These are phyloP conservation scores for Beta corolliflora DNA, from an alignment of 179 eudicot species.

Conservation along the genomic window DNA sequence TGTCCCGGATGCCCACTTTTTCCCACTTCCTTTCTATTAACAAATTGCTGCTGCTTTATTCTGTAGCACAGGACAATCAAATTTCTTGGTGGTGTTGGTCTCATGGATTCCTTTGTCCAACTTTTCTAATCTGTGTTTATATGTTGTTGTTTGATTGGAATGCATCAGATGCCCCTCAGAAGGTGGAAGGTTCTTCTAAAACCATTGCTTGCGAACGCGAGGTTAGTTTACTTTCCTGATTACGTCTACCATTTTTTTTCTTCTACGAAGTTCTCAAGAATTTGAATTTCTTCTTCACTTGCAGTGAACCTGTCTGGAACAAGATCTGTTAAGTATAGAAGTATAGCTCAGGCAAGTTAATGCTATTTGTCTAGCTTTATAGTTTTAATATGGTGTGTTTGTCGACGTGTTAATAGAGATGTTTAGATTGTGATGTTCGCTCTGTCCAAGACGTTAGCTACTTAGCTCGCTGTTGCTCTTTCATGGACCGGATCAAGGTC, in stretches of 20 bases:
- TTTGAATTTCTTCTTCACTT: not conserved
- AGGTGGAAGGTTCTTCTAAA: not conserved
- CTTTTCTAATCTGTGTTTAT: not conserved
- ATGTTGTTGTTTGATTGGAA: not conserved
- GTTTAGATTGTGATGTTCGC: not conserved
- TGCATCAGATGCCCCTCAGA: conserved; percentile 4
- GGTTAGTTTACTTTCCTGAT: not conserved
- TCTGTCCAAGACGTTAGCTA: not conserved
- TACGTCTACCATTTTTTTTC: not conserved
- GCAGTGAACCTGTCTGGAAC: conserved; percentile 3
- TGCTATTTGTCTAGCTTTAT: not conserved
- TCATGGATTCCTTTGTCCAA: not conserved
- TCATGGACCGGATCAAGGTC: not conserved
- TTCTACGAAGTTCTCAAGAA: not conserved
- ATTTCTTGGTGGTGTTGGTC: not conserved
- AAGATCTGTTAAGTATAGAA: not conserved
- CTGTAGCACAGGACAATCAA: not conserved
- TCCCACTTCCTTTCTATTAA: not conserved
- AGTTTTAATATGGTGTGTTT: not conserved
- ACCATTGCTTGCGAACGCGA: conserved; percentile 5
- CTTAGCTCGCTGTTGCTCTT: not conserved
- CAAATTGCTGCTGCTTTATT: not conserved
- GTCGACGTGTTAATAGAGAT: not conserved
- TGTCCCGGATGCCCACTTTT: not conserved
- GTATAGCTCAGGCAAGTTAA: not conserved